A percentile compares a stretch with the other conserved stretches of the same genome.
These are phyloP conservation scores for Macrophomina tecta DNA, from an alignment of 2,329 filamentous ascomycete species.

Conservation along the genomic window DNA sequence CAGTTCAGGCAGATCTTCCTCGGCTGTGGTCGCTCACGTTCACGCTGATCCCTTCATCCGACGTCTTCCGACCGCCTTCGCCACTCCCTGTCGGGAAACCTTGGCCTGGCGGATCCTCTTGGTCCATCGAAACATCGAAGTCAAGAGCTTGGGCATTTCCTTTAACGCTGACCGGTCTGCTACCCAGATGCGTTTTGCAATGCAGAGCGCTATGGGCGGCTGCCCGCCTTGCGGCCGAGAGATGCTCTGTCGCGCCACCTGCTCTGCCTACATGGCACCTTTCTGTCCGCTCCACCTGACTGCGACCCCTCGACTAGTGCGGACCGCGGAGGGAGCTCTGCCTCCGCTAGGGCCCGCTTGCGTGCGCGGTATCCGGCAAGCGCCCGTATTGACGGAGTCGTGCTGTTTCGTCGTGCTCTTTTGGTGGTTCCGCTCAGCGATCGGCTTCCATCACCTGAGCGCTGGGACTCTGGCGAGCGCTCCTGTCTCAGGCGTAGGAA, in stretches of 20 bases:
- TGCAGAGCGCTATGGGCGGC: constrained; percentile 13
- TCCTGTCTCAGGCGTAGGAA: constrained; percentile 2
- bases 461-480: neutral
- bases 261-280: neutral
- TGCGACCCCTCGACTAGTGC: neutral
- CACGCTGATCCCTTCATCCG: constrained; percentile 16
- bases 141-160: constrained; percentile 17
- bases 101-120: constrained; percentile 7
- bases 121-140: neutral
- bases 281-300: constrained; percentile 1
- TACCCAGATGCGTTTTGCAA: neutral
- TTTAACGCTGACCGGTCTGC: constrained; percentile 16
- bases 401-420: neutral
- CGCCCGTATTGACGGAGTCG: constrained; percentile 1
- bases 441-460: constrained; percentile 18
- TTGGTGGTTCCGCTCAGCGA: neutral
- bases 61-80: constrained; percentile 12
- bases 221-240: constrained; percentile 9
- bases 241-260: neutral
- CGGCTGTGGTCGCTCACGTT: constrained; percentile 4
- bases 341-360: neutral
- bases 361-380: neutral
- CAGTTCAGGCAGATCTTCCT: constrained; percentile 16
- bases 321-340: neutral
- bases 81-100: constrained; percentile 8